phyloP scores from a whole-genome alignment of 73 alveolate species.

The Tetrahymena malaccensis region DNA sequence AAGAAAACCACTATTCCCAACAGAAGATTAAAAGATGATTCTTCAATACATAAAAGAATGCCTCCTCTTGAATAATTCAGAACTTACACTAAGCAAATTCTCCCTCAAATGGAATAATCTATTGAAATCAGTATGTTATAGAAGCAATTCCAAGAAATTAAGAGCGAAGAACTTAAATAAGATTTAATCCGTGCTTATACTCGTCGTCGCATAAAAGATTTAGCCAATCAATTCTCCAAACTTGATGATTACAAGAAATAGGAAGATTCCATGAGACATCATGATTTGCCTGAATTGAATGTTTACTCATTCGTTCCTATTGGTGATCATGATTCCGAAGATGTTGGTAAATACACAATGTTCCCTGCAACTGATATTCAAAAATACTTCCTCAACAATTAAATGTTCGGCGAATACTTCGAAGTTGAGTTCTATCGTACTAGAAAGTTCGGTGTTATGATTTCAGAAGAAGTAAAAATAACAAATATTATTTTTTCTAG shows the following conservation, averaged over 20 bases:
- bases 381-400: neutral
- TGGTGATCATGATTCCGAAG: neutral
- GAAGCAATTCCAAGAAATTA: neutral
- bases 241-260: neutral
- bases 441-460: neutral
- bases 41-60: neutral
- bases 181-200: neutral
- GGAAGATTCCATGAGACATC: neutral
- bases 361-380: neutral
- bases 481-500: neutral
- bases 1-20: neutral
- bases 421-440: neutral
- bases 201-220: neutral
- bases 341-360: neutral
- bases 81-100: neutral
- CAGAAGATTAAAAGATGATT: neutral
- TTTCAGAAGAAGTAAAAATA: neutral
- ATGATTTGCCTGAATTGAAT: neutral
- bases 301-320: neutral
- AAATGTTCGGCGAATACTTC: neutral
- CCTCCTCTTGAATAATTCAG: neutral
- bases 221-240: neutral
- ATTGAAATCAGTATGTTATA: neutral
- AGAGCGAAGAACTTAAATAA: neutral
- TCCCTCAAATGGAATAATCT: neutral